Evolutionary conservation across 768 basidiomycete species (phyloP), one percentile per base, ranked within the genome.

Genomic region (Ramaria rubella): DNA sequence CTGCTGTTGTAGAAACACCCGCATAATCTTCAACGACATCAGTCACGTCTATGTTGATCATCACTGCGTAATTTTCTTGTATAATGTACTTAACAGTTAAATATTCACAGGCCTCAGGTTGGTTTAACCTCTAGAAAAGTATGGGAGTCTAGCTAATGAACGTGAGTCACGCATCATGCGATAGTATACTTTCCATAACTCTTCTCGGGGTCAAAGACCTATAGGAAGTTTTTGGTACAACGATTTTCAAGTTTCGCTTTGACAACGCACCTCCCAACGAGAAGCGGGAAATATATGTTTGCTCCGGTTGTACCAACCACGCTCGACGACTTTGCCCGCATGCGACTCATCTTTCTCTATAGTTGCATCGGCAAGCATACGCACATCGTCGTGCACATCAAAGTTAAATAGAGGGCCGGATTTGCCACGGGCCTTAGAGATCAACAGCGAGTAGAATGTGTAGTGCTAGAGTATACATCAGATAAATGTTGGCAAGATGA

Each of bases 281-380:
- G 90, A 94, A 1, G 93, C 93, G 15, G 95, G 95, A 68, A 98
- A 98, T 34, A 98, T 96, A 66, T 97, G 96, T 61, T 98, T 99
- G 66, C 93, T 95, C 52, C 94, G 77, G 64, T 94, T 88, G 67
- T 98, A 96, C 79, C 89, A 99, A 58, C 88, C 88, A 60, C 96
- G 74, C 70, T 98, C 96, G 5, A 97, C 94, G 9, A 99, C 96
- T 68, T 99, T 99, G 2, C 96, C 96, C 0, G 96, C 96, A 66
- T 99, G 96, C 17, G 90, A 94, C 70, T 99, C 96, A 63, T 99
- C 94, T 72, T 98, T 98, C 72, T 99, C 96, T 62, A 86, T 82
- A 1, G 94, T 92, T 2, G 95, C 96, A 66, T 99, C 96, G 23
- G 90, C 86, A 21, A 97, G 77, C 61, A 99, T 70, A 17, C 96